phyloP scores from a whole-genome alignment of 1,139 yeast species.

The Debaryomyces sp. region DNA sequence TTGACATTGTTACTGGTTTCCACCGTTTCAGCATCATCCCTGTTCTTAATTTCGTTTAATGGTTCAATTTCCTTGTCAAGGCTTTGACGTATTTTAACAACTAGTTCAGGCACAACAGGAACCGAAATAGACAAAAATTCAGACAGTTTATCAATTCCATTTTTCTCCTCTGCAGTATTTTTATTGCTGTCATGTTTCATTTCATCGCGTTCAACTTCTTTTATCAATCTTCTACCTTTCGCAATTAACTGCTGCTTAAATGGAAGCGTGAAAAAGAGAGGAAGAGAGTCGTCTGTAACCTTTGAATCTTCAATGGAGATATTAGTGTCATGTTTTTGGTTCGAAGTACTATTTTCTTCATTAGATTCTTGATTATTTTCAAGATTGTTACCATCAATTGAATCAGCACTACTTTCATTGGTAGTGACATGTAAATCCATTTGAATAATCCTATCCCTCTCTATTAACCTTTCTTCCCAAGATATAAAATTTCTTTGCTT shows the following conservation, averaged over 20 bases:
- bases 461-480: constrained; percentile 39
- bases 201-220: constrained; percentile 2
- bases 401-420: constrained; percentile 9
- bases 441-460: constrained; percentile 33
- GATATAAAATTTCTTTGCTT: constrained; percentile 37
- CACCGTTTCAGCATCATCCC: constrained; percentile 15
- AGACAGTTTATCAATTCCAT: constrained; percentile 14
- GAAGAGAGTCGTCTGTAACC: constrained; percentile 7
- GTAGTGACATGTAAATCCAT: constrained; percentile 26
- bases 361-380: constrained; percentile 12
- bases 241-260: constrained; percentile 25
- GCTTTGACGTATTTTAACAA: constrained; percentile 14
- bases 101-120: constrained; percentile 13
- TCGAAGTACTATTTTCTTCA: constrained; percentile 5
- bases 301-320: constrained; percentile 10
- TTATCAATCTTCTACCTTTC: constrained; percentile 8
- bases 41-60: constrained; percentile 17
- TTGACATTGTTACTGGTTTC: neutral
- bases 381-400: constrained; percentile 5
- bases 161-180: constrained; percentile 7
- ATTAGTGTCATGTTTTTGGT: constrained; percentile 3
- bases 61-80: constrained; percentile 17
- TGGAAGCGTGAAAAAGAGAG: constrained; percentile 24
- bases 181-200: neutral
- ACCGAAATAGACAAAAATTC: constrained; percentile 13